Conservation (phyloP, 176 grass and related monocot species). For the Elymus sibiricus region DNA sequence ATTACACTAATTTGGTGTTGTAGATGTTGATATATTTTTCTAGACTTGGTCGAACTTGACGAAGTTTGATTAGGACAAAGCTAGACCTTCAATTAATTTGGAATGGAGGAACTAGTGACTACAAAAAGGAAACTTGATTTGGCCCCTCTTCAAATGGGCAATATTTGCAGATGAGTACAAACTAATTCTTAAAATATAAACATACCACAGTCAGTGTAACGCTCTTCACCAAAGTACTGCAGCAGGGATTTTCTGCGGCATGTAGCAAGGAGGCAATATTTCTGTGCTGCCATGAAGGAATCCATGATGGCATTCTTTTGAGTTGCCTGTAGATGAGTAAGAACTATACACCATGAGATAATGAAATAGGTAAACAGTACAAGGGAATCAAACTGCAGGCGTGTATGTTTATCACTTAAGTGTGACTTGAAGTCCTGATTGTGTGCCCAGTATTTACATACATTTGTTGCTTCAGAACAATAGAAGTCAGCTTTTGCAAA, state of each 20-base stretch:
- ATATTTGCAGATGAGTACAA: not conserved
- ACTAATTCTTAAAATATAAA: slow-evolving; percentile 14
- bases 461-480: slow-evolving; percentile 64
- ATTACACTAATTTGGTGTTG: not conserved
- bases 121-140: not conserved
- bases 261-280: slow-evolving; percentile 79
- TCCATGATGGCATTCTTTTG: slow-evolving; percentile 81
- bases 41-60: not conserved
- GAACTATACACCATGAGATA: slow-evolving; percentile 11
- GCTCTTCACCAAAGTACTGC: slow-evolving; percentile 85
- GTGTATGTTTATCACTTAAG: not conserved
- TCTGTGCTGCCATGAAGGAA: slow-evolving; percentile 81
- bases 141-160: not conserved
- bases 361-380: slow-evolving; percentile 8
- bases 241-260: slow-evolving; percentile 81
- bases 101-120: not conserved
- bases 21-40: not conserved
- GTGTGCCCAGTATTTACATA: slow-evolving; percentile 18
- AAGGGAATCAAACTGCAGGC: slow-evolving; percentile 6
- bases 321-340: slow-evolving; percentile 46
- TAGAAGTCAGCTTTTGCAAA: slow-evolving; percentile 93
- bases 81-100: too few species aligned
- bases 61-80: too few species aligned
- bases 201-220: slow-evolving; percentile 59
- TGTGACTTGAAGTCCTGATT: not conserved